Evolutionary conservation across 2,329 filamentous ascomycete species (phyloP).

Genomic region (Biscogniauxia mediterranea): DNA sequence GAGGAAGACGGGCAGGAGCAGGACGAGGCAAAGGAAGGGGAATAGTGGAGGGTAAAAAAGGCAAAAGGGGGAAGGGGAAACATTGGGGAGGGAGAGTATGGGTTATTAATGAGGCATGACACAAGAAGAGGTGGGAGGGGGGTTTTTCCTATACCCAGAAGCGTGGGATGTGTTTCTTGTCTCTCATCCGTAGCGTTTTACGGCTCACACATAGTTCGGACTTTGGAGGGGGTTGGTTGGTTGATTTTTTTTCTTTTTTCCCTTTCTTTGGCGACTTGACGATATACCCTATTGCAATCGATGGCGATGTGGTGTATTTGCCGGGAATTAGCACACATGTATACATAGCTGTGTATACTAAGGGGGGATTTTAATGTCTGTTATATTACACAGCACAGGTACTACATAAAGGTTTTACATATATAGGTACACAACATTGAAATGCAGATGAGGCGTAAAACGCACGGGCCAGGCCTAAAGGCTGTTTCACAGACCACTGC

Average conservation of each 20-base stretch:
- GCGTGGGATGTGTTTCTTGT: not conserved
- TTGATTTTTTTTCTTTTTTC: not conserved
- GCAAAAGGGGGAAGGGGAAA: not conserved
- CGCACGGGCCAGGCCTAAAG: too few species aligned
- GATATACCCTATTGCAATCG: too few species aligned
- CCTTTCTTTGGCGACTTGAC: not conserved
- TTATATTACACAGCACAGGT: too few species aligned
- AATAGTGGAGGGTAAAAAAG: conserved; percentile 3
- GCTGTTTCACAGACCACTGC: too few species aligned
- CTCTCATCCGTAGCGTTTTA: not conserved
- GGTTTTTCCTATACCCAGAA: not conserved
- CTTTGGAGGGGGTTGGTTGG: not conserved
- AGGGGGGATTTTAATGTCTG: too few species aligned
- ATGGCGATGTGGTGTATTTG: too few species aligned
- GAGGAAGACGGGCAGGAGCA: conserved; percentile 50
- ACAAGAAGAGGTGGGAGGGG: not conserved
- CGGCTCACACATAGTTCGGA: not conserved
- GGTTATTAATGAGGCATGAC: not conserved
- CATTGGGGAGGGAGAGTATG: not conserved
- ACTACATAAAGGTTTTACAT: too few species aligned
- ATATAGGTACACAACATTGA: too few species aligned
- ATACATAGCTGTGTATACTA: too few species aligned
- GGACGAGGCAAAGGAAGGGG: conserved; percentile 11
- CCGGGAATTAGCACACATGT: too few species aligned
- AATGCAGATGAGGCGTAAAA: too few species aligned